Evolutionary conservation across 768 basidiomycete genomes (phyloP).

Genomic region (Leccinum boreale): DNA sequence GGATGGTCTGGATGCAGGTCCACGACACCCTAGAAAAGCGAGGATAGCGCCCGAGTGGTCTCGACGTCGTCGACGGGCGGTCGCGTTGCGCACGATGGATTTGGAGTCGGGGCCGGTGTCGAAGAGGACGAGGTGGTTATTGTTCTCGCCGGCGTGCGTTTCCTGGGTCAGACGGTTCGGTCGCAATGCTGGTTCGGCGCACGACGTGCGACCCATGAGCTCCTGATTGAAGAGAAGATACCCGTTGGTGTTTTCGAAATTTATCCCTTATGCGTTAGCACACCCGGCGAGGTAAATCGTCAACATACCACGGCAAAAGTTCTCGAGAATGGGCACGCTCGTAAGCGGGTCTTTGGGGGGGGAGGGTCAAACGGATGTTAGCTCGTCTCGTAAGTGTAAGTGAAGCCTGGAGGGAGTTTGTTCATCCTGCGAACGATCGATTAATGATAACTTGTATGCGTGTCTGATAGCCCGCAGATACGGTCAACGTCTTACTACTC

Average conservation of each 20-base stretch:
- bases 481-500: constrained; percentile 58
- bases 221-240: constrained; percentile 35
- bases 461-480: neutral
- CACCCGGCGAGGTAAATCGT: neutral
- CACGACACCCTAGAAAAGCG: too few species aligned
- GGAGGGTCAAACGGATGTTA: constrained; percentile 51
- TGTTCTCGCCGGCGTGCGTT: constrained; percentile 47
- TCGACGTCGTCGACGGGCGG: constrained; percentile 52
- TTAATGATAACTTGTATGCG: neutral
- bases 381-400: constrained; percentile 50
- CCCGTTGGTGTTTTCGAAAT: too few species aligned
- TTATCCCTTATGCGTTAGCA: neutral
- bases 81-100: constrained; percentile 68
- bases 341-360: constrained; percentile 40
- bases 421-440: constrained; percentile 55
- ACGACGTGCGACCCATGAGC: constrained; percentile 73
- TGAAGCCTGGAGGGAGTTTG: constrained; percentile 73
- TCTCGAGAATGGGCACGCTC: constrained; percentile 63
- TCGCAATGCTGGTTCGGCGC: too few species aligned
- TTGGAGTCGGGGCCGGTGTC: constrained; percentile 81
- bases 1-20: constrained; percentile 84
- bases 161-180: constrained; percentile 37
- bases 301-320: constrained; percentile 60
- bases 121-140: constrained; percentile 61
- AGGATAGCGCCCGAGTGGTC: too few species aligned